Evolutionary conservation across 2,329 filamentous ascomycete species (phyloP).

Genomic region (Phyllosticta citribraziliensis): DNA sequence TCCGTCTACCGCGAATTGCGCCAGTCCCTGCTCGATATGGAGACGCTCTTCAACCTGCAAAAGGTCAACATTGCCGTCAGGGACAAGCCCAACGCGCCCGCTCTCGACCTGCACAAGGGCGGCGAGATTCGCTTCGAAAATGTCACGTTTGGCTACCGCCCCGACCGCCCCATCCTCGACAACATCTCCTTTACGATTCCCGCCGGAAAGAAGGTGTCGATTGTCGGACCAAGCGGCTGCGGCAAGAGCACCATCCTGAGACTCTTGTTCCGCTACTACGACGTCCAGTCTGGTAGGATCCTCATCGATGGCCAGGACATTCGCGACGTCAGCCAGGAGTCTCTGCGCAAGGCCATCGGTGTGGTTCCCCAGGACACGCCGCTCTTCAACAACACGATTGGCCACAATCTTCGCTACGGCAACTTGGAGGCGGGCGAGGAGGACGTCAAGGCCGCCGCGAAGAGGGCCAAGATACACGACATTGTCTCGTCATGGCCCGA

Average conservation of each 20-base stretch:
- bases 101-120: slow-evolving; percentile 60
- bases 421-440: slow-evolving; percentile 65
- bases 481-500: slow-evolving; percentile 71
- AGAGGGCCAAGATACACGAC: slow-evolving; percentile 66
- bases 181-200: slow-evolving; percentile 83
- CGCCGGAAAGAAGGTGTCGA: slow-evolving; percentile 88
- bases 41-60: slow-evolving; percentile 93
- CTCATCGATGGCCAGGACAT: slow-evolving; percentile 91
- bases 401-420: slow-evolving; percentile 92
- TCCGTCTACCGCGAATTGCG: slow-evolving; percentile 93
- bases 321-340: slow-evolving; percentile 70
- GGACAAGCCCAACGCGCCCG: slow-evolving; percentile 64
- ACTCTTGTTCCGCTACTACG: slow-evolving; percentile 89
- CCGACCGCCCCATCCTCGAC: slow-evolving; percentile 75
- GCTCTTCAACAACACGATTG: slow-evolving; percentile 92
- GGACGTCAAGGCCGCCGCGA: slow-evolving; percentile 65
- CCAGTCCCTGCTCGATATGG: slow-evolving; percentile 95
- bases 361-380: slow-evolving; percentile 97
- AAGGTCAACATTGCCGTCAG: slow-evolving; percentile 87
- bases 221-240: slow-evolving; percentile 91
- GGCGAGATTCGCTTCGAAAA: slow-evolving; percentile 93
- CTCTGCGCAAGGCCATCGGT: slow-evolving; percentile 74
- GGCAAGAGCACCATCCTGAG: slow-evolving; percentile 91
- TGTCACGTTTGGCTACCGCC: slow-evolving; percentile 85
- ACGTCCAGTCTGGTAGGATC: slow-evolving; percentile 75